A percentile compares a stretch with the other conserved stretches of the same genome.
Evolutionary conservation across 352 stramenopile genomes (phyloP).

Genomic region (Globisporangium rhizosaccharum): DNA sequence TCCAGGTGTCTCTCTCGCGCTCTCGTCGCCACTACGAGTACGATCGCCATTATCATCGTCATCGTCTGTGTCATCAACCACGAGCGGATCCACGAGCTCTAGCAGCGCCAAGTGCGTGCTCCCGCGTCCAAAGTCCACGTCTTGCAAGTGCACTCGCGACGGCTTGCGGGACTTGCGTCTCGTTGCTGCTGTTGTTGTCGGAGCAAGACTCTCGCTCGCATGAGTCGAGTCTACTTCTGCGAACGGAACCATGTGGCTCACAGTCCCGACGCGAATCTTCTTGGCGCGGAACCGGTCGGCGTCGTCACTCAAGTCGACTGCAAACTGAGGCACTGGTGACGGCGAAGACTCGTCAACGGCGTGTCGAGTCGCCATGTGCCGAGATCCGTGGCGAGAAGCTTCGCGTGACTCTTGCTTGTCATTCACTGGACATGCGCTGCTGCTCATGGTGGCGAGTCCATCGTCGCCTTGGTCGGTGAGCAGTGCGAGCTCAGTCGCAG

Average conservation of each 20-base stretch:
- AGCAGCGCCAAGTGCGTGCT: conserved; percentile 4
- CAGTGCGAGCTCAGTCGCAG: not conserved
- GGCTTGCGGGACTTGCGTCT: not conserved
- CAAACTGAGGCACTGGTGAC: not conserved
- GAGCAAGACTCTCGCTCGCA: not conserved
- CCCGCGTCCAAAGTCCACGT: conserved; percentile 7
- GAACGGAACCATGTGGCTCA: conserved; percentile 12
- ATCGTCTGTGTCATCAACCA: not conserved
- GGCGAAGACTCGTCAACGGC: too few relatives aligned
- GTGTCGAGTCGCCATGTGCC: not conserved
- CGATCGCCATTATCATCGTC: not conserved
- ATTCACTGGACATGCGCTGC: too few relatives aligned
- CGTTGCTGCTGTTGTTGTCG: not conserved
- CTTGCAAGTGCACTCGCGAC: conserved; percentile 5
- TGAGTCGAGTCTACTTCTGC: not conserved
- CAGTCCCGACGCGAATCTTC: conserved; percentile 9
- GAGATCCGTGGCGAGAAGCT: too few relatives aligned
- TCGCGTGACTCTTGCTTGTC: too few relatives aligned
- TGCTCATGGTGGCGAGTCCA: not conserved
- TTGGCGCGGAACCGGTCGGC: conserved; percentile 9
- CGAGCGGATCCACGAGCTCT: conserved; percentile 7
- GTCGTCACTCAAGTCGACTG: not conserved
- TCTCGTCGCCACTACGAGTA: not conserved
- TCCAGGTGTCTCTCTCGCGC: too few relatives aligned
- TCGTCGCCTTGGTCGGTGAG: not conserved